phyloP scores from a whole-genome alignment of 352 stramenopile species.

The Phytophthora pinifolia region DNA sequence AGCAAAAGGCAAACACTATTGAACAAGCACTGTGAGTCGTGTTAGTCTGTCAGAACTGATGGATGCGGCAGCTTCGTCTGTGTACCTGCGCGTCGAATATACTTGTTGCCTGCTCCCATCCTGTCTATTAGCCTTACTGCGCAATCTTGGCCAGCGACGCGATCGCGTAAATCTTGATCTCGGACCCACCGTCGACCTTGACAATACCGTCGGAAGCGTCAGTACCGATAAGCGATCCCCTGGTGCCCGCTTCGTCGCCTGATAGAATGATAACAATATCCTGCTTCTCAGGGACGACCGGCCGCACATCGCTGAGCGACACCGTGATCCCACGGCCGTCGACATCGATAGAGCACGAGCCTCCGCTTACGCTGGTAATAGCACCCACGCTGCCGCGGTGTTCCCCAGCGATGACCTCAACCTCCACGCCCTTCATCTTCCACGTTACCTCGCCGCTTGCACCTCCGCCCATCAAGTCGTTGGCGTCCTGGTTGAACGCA shows the following conservation, averaged over 20 bases:
- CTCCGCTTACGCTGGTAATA: conserved; percentile 70
- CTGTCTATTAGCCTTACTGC: conserved; percentile 54
- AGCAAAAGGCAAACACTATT: conserved; percentile 21
- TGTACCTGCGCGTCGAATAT: conserved; percentile 22
- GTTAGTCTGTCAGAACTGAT: conserved; percentile 33
- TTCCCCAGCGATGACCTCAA: conserved; percentile 72
- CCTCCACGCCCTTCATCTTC: conserved; percentile 89
- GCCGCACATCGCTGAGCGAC: conserved; percentile 66
- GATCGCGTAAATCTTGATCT: conserved; percentile 91
- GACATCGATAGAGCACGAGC: conserved; percentile 79
- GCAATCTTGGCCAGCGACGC: conserved; percentile 81
- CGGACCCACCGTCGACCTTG: conserved; percentile 85
- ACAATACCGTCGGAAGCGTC: conserved; percentile 87
- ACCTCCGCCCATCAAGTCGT: conserved; percentile 39
- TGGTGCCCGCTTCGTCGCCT: conserved; percentile 84
- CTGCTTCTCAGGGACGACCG: conserved; percentile 84
- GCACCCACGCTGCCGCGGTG: conserved; percentile 68
- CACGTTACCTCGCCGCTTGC: conserved; percentile 74
- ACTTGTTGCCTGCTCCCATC: conserved; percentile 26
- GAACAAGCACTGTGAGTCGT: conserved; percentile 23
- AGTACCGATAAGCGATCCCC: conserved; percentile 84
- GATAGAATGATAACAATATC: conserved; percentile 88
- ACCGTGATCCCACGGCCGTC: conserved; percentile 73
- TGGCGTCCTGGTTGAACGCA: conserved; percentile 57
- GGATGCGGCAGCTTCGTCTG: conserved; percentile 20